Evolutionary conservation across 495 filamentous ascomycete genomes (phyloP).

Genomic region (Neurospora sp.): DNA sequence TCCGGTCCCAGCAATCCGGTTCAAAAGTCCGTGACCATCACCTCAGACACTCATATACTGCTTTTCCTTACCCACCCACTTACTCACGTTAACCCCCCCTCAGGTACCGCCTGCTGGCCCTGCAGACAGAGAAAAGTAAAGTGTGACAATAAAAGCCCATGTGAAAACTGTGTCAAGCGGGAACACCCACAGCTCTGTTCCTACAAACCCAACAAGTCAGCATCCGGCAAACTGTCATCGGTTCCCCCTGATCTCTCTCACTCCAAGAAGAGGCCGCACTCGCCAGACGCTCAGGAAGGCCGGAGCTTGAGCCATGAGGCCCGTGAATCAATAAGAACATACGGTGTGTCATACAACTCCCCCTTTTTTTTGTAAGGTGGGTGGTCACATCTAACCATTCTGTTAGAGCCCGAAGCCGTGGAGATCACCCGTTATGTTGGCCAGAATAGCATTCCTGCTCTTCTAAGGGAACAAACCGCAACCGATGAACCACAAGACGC

Average conservation of each 20-base stretch:
- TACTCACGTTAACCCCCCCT: constrained; percentile 3
- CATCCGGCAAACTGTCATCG: constrained; percentile 34
- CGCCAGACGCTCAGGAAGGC: constrained; percentile 28
- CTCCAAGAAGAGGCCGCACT: constrained; percentile 37
- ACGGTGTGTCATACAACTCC: constrained; percentile 14
- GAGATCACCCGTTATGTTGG: constrained; percentile 57
- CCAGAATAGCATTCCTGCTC: constrained; percentile 52
- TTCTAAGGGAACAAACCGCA: constrained; percentile 53
- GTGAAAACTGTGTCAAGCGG: constrained; percentile 63
- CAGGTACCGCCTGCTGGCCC: constrained; percentile 59
- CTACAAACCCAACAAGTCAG: constrained; percentile 58
- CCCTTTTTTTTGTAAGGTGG: background rate
- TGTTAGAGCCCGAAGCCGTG: constrained; percentile 48
- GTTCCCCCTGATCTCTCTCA: constrained; percentile 16
- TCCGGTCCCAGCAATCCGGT: background rate
- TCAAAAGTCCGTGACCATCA: background rate
- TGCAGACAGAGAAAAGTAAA: constrained; percentile 66
- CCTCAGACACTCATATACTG: too few species aligned
- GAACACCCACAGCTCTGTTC: constrained; percentile 63
- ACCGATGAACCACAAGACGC: constrained; percentile 33
- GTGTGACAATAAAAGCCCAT: constrained; percentile 63
- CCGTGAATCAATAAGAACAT: constrained; percentile 28
- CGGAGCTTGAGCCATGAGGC: constrained; percentile 30
- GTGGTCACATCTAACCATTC: constrained; percentile 3
- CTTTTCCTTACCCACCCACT: background rate